Percentiles rank a stretch among this genome's conserved stretches.
These are phyloP conservation scores for Coccinonectria pachysandricola DNA, from an alignment of 2,329 filamentous ascomycete species.

Conservation along the genomic window DNA sequence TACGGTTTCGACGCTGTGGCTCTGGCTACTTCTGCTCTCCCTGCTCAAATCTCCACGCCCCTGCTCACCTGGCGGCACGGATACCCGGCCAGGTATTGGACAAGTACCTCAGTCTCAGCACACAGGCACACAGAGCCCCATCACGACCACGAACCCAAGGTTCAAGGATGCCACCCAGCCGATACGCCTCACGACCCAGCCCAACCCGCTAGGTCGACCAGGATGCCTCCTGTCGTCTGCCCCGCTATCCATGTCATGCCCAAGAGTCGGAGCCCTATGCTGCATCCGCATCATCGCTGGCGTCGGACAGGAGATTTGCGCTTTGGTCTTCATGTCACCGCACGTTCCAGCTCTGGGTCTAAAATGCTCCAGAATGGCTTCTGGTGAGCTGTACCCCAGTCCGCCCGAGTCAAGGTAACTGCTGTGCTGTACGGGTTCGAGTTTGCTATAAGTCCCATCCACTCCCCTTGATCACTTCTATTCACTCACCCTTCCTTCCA, in stretches of 20 bases:
- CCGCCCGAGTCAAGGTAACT: slow-evolving; percentile 12
- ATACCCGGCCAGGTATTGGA: slow-evolving; percentile 14
- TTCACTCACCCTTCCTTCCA: slow-evolving; percentile 10
- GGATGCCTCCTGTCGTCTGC: slow-evolving; percentile 15
- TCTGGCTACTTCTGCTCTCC: too few relatives aligned
- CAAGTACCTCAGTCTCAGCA: too few relatives aligned
- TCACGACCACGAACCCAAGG: slow-evolving; percentile 3
- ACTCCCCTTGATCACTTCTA: slow-evolving; percentile 4
- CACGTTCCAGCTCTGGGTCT: slow-evolving; percentile 23
- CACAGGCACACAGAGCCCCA: slow-evolving; percentile 7
- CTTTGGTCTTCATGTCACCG: slow-evolving; percentile 24
- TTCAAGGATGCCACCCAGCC: slow-evolving; percentile 9
- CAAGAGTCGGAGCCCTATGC: slow-evolving; percentile 20
- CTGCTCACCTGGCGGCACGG: too few relatives aligned
- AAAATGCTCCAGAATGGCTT: slow-evolving; percentile 18
- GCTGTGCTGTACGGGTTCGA: slow-evolving; percentile 7
- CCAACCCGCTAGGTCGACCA: slow-evolving; percentile 20
- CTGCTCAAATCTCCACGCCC: too few relatives aligned
- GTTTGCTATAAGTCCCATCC: background rate
- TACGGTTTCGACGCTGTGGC: too few relatives aligned
- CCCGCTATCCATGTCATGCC: slow-evolving; percentile 19
- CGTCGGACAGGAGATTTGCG: slow-evolving; percentile 20
- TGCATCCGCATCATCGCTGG: slow-evolving; percentile 18
- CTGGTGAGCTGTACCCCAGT: slow-evolving; percentile 19
- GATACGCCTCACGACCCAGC: slow-evolving; percentile 11